These are phyloP conservation scores for Sanghuangporus sanghuang DNA, from an alignment of 1,284 basidiomycete genomes.

Conservation along the genomic window DNA sequence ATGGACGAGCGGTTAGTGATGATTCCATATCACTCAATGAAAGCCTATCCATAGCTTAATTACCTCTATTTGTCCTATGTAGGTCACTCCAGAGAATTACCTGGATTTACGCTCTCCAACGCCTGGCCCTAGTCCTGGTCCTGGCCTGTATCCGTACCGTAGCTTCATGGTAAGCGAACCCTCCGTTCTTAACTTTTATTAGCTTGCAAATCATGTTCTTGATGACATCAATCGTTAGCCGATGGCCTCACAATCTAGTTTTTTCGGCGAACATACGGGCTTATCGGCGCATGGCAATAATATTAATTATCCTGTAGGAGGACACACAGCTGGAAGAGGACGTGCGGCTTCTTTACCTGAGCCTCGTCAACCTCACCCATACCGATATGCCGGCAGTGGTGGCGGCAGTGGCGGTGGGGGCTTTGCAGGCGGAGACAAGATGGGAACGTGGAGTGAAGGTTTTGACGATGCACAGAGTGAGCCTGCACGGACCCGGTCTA, in stretches of 20 bases:
- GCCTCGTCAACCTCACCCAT: not conserved
- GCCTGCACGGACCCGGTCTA: not conserved
- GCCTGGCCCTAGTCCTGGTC: not conserved
- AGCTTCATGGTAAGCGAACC: conserved; percentile 7
- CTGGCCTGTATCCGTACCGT: not conserved
- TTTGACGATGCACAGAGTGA: not conserved
- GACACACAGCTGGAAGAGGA: not conserved
- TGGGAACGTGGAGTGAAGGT: not conserved
- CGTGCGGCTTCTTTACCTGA: not conserved
- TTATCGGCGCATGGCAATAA: not conserved
- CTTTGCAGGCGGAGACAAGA: not conserved
- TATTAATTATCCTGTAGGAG: not conserved
- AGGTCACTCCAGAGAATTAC: not conserved
- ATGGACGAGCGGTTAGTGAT: conserved; percentile 3
- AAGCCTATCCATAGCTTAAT: not conserved
- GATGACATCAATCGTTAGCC: not conserved
- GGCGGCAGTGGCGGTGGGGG: not conserved
- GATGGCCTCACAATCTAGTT: conserved; percentile 12
- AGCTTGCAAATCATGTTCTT: not conserved
- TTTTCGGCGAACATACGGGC: conserved; percentile 1
- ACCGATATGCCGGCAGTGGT: not conserved
- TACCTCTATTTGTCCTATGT: not conserved
- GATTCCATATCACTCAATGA: not conserved
- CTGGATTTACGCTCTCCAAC: not conserved
- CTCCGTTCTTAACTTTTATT: not conserved